Conservation (phyloP, 2,329 filamentous ascomycete species). For the Chaetomiaceae sp. region DNA sequence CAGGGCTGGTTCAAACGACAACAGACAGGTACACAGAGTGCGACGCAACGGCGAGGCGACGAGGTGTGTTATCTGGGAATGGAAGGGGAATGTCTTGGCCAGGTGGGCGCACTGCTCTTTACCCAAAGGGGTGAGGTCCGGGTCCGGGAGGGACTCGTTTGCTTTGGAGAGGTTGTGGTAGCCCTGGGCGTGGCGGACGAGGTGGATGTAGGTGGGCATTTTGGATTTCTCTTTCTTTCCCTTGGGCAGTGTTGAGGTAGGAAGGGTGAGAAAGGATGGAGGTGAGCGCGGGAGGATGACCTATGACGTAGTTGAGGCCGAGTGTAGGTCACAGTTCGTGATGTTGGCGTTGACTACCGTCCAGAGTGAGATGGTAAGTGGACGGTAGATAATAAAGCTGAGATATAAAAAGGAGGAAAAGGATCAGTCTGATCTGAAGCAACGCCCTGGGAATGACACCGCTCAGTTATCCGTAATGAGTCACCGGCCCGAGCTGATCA, state of each 20-base stretch:
- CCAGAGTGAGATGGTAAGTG: no score
- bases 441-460: no score
- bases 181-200: conserved; percentile 73
- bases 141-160: conserved; percentile 73
- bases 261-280: not conserved
- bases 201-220: conserved; percentile 54
- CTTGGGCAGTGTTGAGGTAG: no score
- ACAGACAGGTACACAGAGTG: conserved; percentile 72
- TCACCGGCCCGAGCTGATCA: not conserved
- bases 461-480: not conserved
- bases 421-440: no score
- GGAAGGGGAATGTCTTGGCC: conserved; percentile 57
- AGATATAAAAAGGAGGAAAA: no score
- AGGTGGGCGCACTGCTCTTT: conserved; percentile 68
- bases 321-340: no score
- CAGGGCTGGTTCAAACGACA: conserved; percentile 59
- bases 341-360: no score
- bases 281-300: not conserved
- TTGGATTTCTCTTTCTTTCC: not conserved
- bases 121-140: conserved; percentile 71
- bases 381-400: no score
- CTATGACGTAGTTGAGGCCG: no score
- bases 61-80: conserved; percentile 62
- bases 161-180: conserved; percentile 71
- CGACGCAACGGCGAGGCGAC: conserved; percentile 76